Percentiles rank a stretch among this genome's conserved stretches.
Conservation (phyloP, 768 basidiomycete species). For the Gloeopeniophorella convolvens region DNA sequence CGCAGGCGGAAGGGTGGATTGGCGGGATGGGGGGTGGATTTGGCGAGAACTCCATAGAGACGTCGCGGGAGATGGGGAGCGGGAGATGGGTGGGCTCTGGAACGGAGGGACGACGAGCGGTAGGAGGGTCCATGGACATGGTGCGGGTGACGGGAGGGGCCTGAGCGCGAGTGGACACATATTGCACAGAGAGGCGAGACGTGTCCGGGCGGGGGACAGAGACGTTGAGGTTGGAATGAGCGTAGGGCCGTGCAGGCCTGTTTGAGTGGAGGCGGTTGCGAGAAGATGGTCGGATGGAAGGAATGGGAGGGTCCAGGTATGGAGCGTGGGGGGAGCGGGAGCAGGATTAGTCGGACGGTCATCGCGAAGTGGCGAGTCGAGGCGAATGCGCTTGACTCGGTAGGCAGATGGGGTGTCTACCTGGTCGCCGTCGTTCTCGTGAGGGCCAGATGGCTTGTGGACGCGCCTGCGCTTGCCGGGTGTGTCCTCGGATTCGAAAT, state of each 20-base stretch:
- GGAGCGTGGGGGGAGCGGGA: neutral
- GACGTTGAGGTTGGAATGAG: constrained; percentile 11
- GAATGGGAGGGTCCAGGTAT: constrained; percentile 19
- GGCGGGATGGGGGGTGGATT: constrained; percentile 29
- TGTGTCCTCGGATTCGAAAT: constrained; percentile 26
- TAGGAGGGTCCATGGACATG: constrained; percentile 64
- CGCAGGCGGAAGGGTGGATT: constrained; percentile 55
- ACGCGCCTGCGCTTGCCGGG: constrained; percentile 30
- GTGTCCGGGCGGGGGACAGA: constrained; percentile 19
- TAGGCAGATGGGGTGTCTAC: constrained; percentile 1
- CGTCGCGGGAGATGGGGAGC: constrained; percentile 33
- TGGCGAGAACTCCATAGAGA: constrained; percentile 37
- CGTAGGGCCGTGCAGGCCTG: constrained; percentile 9
- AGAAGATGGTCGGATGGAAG: constrained; percentile 7
- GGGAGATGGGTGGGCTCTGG: constrained; percentile 24
- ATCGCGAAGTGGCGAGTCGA: constrained; percentile 9
- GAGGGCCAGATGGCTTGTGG: neutral
- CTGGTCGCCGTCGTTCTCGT: constrained; percentile 20
- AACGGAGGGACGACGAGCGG: constrained; percentile 20
- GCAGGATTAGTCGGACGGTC: neutral
- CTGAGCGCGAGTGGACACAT: neutral
- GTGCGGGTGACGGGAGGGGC: constrained; percentile 39
- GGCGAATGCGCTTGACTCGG: constrained; percentile 28
- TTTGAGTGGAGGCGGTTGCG: constrained; percentile 8
- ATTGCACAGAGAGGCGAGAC: constrained; percentile 10